Base-by-base conservation (phyloP, 768 basidiomycete species). In the Pisolithus tinctorius region DNA sequence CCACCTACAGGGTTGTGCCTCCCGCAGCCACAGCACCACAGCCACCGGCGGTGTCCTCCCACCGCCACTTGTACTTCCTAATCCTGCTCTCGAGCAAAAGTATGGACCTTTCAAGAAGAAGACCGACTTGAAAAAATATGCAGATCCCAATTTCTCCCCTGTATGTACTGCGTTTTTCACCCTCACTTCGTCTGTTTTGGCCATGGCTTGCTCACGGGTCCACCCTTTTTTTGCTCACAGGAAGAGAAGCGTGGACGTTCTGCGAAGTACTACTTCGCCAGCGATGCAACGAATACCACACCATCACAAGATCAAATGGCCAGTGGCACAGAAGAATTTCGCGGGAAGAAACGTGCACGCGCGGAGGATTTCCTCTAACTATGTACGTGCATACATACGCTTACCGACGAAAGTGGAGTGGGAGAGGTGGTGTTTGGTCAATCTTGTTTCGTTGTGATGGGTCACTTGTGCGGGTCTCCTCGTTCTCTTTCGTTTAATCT, bases 301-400 rank as follows among this genome's bases (percentile, higher is more conserved):
- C 26, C 23, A 27, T 7, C 47, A 38, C 26, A 52, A 49, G 16
- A 8, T 25, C 14, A 46, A 34, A 41, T 58, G 1, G 53, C 58
- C 20, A 65, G 65, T 50, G 63, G 65, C 31, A 60, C 58, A 30
- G 84, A 86, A 47, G 86, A 87, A 60, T 71, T 78, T 46, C 78
- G 86, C 57, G 88, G 89, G 45, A 88, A 83, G 74, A 93, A 93
- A 69, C 74, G 91, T 44, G 86, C 89, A 44, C 75, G 88, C 57
- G 91, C 91, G 30, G 89, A 92, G 68, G 91, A 93, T 67, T 89
- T 88, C 68, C 69, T 92, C 59, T 90, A 69, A 62, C 54, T 47
- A 47, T 26, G 17, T 11, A 25, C 14, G 30, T 31, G 31, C 34
- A 14, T 14, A 13, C 4, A 11, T 11, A 31, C 11, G 30, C 34